These are phyloP conservation scores for Myochromella boudieri DNA, from an alignment of 768 basidiomycete species.

Conservation along the genomic window DNA sequence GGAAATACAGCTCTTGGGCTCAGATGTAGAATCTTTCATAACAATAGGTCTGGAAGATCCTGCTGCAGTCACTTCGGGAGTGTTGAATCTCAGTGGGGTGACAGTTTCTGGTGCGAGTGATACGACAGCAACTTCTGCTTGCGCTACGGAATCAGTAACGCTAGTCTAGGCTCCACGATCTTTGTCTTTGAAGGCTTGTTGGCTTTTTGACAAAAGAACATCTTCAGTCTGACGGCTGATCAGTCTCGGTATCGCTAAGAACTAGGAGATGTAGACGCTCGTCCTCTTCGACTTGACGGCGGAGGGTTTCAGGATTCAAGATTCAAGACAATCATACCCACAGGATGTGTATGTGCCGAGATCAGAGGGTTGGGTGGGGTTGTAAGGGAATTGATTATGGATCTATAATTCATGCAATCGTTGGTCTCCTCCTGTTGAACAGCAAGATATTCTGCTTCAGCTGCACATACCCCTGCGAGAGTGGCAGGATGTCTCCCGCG, in stretches of 20 bases:
- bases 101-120: background rate
- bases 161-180: too few relatives aligned
- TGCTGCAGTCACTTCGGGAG: background rate
- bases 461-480: constrained; percentile 33
- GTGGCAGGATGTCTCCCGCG: constrained; percentile 36
- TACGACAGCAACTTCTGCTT: background rate
- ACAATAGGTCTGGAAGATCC: background rate
- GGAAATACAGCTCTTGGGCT: background rate
- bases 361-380: background rate
- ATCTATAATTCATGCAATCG: constrained; percentile 22
- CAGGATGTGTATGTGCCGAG: constrained; percentile 1
- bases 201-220: too few relatives aligned
- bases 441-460: constrained; percentile 36
- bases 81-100: background rate
- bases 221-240: constrained; percentile 8
- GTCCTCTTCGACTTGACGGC: constrained; percentile 14
- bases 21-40: background rate
- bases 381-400: constrained; percentile 12
- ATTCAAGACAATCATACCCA: constrained; percentile 11
- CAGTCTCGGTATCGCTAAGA: constrained; percentile 3
- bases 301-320: too few relatives aligned
- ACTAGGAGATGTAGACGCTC: constrained; percentile 8
- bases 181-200: too few relatives aligned
- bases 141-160: background rate
- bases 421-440: constrained; percentile 30